A percentile compares a stretch with the other conserved stretches of the same genome.
These are phyloP conservation scores for Chrysopogon serrulatus DNA, from an alignment of 176 grass and related monocot genomes.

Conservation along the genomic window DNA sequence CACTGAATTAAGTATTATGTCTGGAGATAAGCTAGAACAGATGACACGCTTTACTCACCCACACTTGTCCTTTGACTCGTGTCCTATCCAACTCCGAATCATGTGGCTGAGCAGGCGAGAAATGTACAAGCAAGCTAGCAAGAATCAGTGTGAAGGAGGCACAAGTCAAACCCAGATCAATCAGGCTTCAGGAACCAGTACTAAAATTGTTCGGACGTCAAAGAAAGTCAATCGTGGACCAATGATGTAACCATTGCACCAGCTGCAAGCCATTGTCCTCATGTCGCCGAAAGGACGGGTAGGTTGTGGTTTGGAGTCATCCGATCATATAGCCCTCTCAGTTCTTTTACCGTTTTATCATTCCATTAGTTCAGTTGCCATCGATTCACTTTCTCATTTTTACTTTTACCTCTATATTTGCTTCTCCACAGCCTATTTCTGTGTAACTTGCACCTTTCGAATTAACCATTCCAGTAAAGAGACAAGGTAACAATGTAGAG, in stretches of 20 bases:
- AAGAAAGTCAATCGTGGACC: conserved; percentile 46
- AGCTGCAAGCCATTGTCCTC: conserved; percentile 23
- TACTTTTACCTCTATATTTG: background rate
- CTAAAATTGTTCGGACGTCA: conserved; percentile 31
- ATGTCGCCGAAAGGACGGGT: conserved; percentile 6
- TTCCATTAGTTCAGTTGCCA: background rate
- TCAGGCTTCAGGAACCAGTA: background rate
- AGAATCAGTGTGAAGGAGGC: background rate
- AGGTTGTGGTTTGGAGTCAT: background rate
- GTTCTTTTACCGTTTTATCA: background rate
- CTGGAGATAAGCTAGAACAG: conserved; percentile 12
- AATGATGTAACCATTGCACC: conserved; percentile 38
- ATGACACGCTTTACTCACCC: conserved; percentile 2
- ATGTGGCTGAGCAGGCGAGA: conserved; percentile 33
- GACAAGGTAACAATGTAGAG: background rate
- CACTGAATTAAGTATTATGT: background rate
- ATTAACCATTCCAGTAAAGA: background rate
- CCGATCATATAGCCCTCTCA: background rate
- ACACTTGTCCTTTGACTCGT: conserved; percentile 29
- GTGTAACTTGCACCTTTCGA: background rate
- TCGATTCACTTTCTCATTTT: background rate
- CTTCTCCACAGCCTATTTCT: background rate
- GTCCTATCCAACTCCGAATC: conserved; percentile 23
- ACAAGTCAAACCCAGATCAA: conserved; percentile 44
- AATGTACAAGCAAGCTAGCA: conserved; percentile 23